A percentile compares a stretch with the other conserved stretches of the same genome.
Evolutionary conservation across 768 basidiomycete species (phyloP).

Genomic region (Pilatotrama ljubarskyi): DNA sequence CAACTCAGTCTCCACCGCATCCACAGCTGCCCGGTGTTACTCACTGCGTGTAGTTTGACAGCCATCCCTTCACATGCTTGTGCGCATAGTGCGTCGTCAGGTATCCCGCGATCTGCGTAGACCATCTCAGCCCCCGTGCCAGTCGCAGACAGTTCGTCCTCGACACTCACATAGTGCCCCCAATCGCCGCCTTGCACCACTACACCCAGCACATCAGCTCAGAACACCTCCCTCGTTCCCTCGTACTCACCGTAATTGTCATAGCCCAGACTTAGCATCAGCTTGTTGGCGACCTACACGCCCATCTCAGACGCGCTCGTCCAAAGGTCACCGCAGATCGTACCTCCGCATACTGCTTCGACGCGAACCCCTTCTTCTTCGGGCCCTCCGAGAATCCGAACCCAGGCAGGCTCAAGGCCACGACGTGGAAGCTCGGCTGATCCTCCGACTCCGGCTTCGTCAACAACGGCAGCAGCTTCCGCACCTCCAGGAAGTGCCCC

Average conservation of each 20-base stretch:
- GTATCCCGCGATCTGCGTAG: slow-evolving; percentile 29
- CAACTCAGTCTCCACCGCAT: slow-evolving; percentile 20
- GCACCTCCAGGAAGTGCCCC: slow-evolving; percentile 29
- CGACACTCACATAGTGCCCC: slow-evolving; percentile 37
- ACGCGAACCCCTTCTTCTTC: slow-evolving; percentile 29
- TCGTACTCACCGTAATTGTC: slow-evolving; percentile 22
- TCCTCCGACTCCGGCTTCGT: slow-evolving; percentile 23
- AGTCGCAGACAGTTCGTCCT: background rate
- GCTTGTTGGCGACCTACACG: slow-evolving; percentile 14
- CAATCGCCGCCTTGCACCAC: slow-evolving; percentile 52
- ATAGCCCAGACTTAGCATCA: slow-evolving; percentile 32
- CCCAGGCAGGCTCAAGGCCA: slow-evolving; percentile 30
- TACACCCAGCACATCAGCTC: slow-evolving; percentile 36
- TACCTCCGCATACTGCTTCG: slow-evolving; percentile 30
- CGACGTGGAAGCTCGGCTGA: slow-evolving; percentile 32
- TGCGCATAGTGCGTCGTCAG: slow-evolving; percentile 30
- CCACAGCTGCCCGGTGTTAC: background rate
- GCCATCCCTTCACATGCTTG: slow-evolving; percentile 34
- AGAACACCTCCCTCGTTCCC: background rate
- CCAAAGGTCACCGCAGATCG: background rate
- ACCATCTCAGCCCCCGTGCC: slow-evolving; percentile 8
- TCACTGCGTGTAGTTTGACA: slow-evolving; percentile 34
- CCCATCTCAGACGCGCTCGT: background rate
- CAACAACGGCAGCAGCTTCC: slow-evolving; percentile 30
- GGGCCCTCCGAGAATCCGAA: slow-evolving; percentile 30